Conservation (phyloP, 257 asterid species). For the Nicotiana undulata region DNA sequence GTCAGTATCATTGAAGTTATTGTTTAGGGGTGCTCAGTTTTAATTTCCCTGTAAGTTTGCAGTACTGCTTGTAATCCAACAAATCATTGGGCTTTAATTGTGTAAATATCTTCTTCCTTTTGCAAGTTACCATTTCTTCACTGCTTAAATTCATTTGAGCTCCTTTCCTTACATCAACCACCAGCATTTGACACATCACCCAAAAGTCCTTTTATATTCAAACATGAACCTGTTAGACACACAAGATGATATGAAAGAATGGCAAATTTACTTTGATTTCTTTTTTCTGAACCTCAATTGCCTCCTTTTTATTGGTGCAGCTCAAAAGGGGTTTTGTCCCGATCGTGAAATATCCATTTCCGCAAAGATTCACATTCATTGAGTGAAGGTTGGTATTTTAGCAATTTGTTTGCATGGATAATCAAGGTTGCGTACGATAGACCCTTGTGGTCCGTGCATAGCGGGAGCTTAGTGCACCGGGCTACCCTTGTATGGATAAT, state of each 20-base stretch:
- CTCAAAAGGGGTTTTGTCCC: conserved; percentile 78
- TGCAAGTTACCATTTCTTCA: background rate
- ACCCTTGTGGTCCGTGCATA: too few relatives aligned
- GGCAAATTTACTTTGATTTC: background rate
- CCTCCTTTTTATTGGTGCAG: conserved; percentile 32
- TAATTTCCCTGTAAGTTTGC: too few relatives aligned
- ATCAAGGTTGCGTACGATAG: too few relatives aligned
- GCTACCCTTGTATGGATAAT: background rate
- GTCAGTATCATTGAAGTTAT: background rate
- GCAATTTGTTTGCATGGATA: background rate
- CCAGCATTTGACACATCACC: background rate
- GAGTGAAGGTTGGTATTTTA: background rate
- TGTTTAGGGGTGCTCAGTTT: background rate
- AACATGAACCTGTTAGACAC: background rate
- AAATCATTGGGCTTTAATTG: too few relatives aligned
- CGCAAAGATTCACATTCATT: background rate
- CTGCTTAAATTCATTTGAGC: background rate
- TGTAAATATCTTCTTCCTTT: background rate
- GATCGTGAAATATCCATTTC: conserved; percentile 31
- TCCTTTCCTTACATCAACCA: background rate
- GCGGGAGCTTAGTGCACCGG: too few relatives aligned
- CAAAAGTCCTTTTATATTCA: background rate
- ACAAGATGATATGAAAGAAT: background rate
- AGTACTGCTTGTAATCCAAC: too few relatives aligned
- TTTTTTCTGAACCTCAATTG: background rate